Evolutionary conservation across 2,329 filamentous ascomycete species (phyloP).

Genomic region (Fusarium praegraminearum): DNA sequence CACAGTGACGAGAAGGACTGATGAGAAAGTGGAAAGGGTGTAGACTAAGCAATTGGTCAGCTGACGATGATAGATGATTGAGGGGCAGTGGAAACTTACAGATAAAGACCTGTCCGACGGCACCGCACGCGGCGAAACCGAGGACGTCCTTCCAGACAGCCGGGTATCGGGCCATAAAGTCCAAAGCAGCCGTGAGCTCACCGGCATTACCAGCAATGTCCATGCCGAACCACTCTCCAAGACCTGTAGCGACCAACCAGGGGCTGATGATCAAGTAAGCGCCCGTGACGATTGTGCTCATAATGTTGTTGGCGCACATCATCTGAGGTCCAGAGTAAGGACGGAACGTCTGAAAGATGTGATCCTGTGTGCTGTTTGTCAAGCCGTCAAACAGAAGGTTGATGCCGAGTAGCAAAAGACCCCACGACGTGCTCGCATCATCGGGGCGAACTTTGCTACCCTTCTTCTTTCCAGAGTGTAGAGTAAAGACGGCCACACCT

Average conservation of each 20-base stretch:
- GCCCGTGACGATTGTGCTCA: conserved; percentile 82
- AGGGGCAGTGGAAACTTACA: conserved; percentile 63
- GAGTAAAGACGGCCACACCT: conserved; percentile 93
- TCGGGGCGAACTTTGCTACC: conserved; percentile 53
- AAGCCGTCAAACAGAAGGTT: conserved; percentile 96
- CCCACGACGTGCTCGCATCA: conserved; percentile 77
- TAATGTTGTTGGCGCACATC: conserved; percentile 98
- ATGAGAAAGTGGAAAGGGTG: conserved; percentile 92
- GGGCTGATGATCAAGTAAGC: conserved; percentile 83
- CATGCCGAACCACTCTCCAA: conserved; percentile 75
- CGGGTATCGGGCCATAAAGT: conserved; percentile 84
- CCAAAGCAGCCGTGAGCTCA: conserved; percentile 82
- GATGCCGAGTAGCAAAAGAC: conserved; percentile 83
- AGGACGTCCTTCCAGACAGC: conserved; percentile 88
- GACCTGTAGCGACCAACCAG: conserved; percentile 76
- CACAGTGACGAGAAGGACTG: conserved; percentile 91
- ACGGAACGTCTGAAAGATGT: conserved; percentile 85
- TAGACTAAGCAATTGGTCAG: conserved; percentile 69
- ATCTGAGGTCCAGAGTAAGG: conserved; percentile 94
- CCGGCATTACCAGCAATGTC: conserved; percentile 73
- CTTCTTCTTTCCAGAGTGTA: conserved; percentile 76
- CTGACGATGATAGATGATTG: background rate
- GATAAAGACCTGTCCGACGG: conserved; percentile 95
- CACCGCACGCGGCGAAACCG: conserved; percentile 89
- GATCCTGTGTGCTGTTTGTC: conserved; percentile 96